phyloP scores from a whole-genome alignment of 2,329 filamentous ascomycete genomes.

The Cladorrhinum sp. region DNA sequence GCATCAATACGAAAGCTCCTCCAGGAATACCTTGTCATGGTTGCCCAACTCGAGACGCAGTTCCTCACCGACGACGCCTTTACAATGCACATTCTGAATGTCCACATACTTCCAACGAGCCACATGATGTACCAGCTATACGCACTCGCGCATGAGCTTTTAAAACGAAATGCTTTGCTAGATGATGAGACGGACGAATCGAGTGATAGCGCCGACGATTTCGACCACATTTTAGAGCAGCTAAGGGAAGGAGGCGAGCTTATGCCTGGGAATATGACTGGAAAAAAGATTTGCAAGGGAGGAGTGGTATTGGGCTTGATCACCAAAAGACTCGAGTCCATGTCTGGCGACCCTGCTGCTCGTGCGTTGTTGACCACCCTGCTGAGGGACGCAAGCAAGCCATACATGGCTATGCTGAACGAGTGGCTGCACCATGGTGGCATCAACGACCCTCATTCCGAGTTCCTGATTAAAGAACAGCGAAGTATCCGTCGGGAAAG shows the following conservation, averaged over 20 bases:
- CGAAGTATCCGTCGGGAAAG: conserved; percentile 90
- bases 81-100: conserved; percentile 87
- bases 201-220: conserved; percentile 74
- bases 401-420: conserved; percentile 98
- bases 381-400: conserved; percentile 81
- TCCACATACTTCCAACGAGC: conserved; percentile 84
- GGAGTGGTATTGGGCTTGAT: conserved; percentile 88
- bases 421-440: conserved; percentile 97
- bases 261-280: conserved; percentile 71
- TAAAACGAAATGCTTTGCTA: conserved; percentile 82
- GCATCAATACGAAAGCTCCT: conserved; percentile 89
- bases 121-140: conserved; percentile 93
- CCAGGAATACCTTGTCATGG: conserved; percentile 89
- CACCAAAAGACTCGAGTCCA: conserved; percentile 77
- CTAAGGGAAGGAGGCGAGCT: conserved; percentile 83
- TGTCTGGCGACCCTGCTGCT: conserved; percentile 91
- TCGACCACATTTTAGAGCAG: conserved; percentile 90
- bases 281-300: conserved; percentile 94
- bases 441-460: conserved; percentile 88
- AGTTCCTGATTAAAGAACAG: conserved; percentile 94
- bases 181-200: conserved; percentile 74
- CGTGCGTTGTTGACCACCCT: conserved; percentile 76
- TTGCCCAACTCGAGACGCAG: conserved; percentile 91
- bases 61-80: conserved; percentile 85
- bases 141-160: conserved; percentile 77